Evolutionary conservation across 371 early-diverging fungal genomes (phyloP).

Genomic region (Circinella minor): DNA sequence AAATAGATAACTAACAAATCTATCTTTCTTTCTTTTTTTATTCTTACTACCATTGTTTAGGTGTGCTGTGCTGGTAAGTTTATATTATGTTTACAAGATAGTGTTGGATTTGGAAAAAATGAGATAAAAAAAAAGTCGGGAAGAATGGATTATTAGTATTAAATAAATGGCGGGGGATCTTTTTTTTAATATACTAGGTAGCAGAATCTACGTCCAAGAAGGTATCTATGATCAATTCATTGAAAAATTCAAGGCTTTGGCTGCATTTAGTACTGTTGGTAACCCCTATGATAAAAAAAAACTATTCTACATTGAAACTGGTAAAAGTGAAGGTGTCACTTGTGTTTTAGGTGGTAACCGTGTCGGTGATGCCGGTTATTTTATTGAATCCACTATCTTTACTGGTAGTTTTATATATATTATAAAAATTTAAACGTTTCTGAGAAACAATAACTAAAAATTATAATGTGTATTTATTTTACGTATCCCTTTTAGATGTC

Average conservation of each 20-base stretch:
- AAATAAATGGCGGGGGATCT: too few species aligned
- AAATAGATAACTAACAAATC: too few species aligned
- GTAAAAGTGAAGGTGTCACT: constrained; percentile 57
- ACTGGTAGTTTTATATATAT: constrained; percentile 16
- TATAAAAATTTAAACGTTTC: neutral
- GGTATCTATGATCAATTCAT: constrained; percentile 78
- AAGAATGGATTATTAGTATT: too few species aligned
- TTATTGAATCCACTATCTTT: constrained; percentile 57
- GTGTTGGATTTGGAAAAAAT: too few species aligned
- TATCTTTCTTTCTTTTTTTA: too few species aligned
- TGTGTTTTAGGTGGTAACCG: constrained; percentile 52
- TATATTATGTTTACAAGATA: too few species aligned
- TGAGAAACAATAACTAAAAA: too few species aligned
- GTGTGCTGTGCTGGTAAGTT: constrained; percentile 58
- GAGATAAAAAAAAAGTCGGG: too few species aligned
- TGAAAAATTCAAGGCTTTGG: constrained; percentile 62
- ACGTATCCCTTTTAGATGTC: constrained; percentile 27
- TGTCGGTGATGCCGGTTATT: constrained; percentile 54
- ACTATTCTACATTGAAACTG: constrained; percentile 56
- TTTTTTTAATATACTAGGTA: constrained; percentile 18
- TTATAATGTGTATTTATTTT: neutral
- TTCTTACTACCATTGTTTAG: neutral
- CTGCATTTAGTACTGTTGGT: constrained; percentile 62
- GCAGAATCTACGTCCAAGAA: constrained; percentile 86
- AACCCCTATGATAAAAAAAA: constrained; percentile 64